These are phyloP conservation scores for Paramecium octaurelia DNA, from an alignment of 73 alveolate species.

Conservation along the genomic window DNA sequence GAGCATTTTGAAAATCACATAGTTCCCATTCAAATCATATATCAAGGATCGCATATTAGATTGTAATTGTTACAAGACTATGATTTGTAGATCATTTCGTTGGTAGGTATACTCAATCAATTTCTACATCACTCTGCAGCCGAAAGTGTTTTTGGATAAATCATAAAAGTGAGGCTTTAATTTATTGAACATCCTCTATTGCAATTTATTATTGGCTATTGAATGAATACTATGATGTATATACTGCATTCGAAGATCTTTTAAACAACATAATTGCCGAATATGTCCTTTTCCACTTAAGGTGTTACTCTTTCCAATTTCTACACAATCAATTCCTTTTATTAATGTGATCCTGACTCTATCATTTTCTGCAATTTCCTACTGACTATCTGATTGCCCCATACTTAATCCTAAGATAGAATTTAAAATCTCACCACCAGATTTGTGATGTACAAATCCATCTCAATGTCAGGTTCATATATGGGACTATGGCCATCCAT, in stretches of 20 bases:
- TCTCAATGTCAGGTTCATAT: slow-evolving; percentile 19
- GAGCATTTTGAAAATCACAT: slow-evolving; percentile 3
- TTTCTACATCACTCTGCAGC: slow-evolving; percentile 28
- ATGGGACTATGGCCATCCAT: background rate
- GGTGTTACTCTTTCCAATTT: background rate
- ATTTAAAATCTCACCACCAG: background rate
- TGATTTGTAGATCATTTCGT: background rate
- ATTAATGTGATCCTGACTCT: background rate
- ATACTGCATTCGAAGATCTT: slow-evolving; percentile 35
- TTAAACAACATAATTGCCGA: slow-evolving; percentile 31
- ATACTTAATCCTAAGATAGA: background rate
- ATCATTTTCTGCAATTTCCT: background rate
- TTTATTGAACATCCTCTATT: slow-evolving; percentile 11
- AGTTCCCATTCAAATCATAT: slow-evolving; percentile 16
- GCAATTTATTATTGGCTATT: background rate
- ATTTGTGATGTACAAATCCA: background rate
- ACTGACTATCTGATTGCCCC: slow-evolving; percentile 23
- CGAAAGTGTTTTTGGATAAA: slow-evolving; percentile 8
- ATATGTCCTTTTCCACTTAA: background rate
- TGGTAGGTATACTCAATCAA: background rate
- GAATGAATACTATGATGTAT: background rate
- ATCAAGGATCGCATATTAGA: background rate
- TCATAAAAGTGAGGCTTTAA: slow-evolving; percentile 18
- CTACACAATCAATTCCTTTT: background rate
- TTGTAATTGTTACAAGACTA: background rate